Evolutionary conservation across 2,329 filamentous ascomycete genomes (phyloP).

Genomic region (Grosmannia penicillata): DNA sequence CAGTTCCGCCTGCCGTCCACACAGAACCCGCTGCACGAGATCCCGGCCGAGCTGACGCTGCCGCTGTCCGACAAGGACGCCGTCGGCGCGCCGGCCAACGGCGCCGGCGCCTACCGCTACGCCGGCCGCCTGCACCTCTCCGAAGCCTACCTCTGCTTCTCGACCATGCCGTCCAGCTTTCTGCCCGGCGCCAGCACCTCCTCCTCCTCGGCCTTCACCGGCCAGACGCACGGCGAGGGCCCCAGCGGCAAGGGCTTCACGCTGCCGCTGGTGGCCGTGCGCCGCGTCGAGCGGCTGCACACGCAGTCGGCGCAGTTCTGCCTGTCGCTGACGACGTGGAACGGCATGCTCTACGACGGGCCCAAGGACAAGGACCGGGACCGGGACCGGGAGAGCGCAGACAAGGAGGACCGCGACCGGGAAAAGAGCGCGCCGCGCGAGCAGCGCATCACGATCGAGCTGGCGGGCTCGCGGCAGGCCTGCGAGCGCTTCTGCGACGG

Average conservation of each 20-base stretch:
- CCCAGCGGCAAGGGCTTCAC: conserved; percentile 94
- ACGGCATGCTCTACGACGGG: conserved; percentile 45
- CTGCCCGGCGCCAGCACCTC: conserved; percentile 62
- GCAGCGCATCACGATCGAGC: conserved; percentile 82
- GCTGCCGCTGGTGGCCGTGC: conserved; percentile 78
- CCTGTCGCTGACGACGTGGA: conserved; percentile 90
- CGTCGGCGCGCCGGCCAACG: neutral
- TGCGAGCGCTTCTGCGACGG: conserved; percentile 96
- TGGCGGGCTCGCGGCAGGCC: conserved; percentile 73
- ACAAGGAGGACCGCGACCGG: conserved; percentile 1
- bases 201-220: conserved; percentile 73
- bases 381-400: too few relatives aligned
- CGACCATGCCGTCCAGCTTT: conserved; percentile 82
- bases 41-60: conserved; percentile 88
- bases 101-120: conserved; percentile 63
- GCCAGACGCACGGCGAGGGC: conserved; percentile 82
- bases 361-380: conserved; percentile 33
- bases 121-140: conserved; percentile 85
- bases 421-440: conserved; percentile 28
- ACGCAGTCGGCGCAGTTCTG: conserved; percentile 78
- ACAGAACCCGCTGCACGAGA: conserved; percentile 89
- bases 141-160: conserved; percentile 93
- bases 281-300: conserved; percentile 82
- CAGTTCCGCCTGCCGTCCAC: conserved; percentile 91
- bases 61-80: conserved; percentile 29